Evolutionary conservation across 441 rosid genomes (phyloP), one percentile per base, ranked within the genome.

Genomic region (Adansonia madagascariensis): DNA sequence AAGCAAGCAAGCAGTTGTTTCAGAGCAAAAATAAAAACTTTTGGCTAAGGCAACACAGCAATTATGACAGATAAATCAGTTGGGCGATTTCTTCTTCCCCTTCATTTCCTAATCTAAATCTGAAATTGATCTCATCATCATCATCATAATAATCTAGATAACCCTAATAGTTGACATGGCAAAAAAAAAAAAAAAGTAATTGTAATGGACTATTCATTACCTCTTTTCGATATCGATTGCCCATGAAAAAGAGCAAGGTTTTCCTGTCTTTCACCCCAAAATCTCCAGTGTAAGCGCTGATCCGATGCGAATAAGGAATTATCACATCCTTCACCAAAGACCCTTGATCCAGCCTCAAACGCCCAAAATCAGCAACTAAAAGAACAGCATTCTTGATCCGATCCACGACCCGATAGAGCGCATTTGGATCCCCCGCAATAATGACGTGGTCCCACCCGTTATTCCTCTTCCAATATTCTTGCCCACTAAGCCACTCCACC

Each of bases 181-280:
- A 49, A 8, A 27, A 27, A 31, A 3, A 31, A 31, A 31, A 31
- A 71, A 14, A n/a, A 49, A 43, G 62, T 18, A 35, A 66, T 17
- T 24, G 27, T 9, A 74, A 24, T 43, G 43, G 20, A 55, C 8
- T 3, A 15, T 11, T 41, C 2, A 50, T 85, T 83, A 95, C 98
- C 83, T 95, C 98, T 83, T 94, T 95, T 68, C 97, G 88, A 76
- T 87, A 95, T 6, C 98, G 93, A 80, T 95, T 95, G 6, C 99
- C 99, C 99, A 95, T 95, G 86, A 95, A 95, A 84, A 95, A 95
- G 82, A 95, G 85, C 75, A 95, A 86, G 0, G 92, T 95, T 55
- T 83, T 85, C 49, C 99, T 86, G 46, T 85, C 78, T 55, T 88
- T 77, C 1, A 91, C 86, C 20, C 95, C 93, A 6, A 88, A 66